A percentile compares a stretch with the other conserved stretches of the same genome.
Evolutionary conservation across 1,139 yeast species (phyloP).

Genomic region (Candida mesenterica): DNA sequence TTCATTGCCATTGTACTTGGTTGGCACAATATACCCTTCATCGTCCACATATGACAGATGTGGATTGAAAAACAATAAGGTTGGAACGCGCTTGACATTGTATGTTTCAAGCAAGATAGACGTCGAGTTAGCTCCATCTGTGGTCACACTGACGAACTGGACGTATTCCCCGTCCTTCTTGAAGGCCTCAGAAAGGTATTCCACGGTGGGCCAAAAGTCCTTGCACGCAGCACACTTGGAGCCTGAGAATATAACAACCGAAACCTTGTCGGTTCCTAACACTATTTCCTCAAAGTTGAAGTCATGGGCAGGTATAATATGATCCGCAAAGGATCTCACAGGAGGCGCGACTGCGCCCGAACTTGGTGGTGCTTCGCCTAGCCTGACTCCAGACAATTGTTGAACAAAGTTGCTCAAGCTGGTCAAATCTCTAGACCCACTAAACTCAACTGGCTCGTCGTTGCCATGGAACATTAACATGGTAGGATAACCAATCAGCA

Average conservation of each 20-base stretch:
- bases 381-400: constrained; percentile 30
- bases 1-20: constrained; percentile 41
- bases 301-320: constrained; percentile 17
- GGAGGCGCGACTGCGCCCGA: constrained; percentile 4
- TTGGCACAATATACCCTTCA: constrained; percentile 30
- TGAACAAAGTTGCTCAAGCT: constrained; percentile 48
- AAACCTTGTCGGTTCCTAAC: constrained; percentile 19
- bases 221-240: constrained; percentile 35
- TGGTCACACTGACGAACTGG: constrained; percentile 32
- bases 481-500: constrained; percentile 65
- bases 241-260: constrained; percentile 39
- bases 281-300: constrained; percentile 33
- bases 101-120: constrained; percentile 27
- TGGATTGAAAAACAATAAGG: constrained; percentile 49
- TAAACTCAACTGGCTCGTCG: constrained; percentile 47
- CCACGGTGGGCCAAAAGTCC: constrained; percentile 29
- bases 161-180: constrained; percentile 27
- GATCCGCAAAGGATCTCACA: constrained; percentile 3
- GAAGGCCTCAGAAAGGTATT: constrained; percentile 34
- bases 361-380: constrained; percentile 11
- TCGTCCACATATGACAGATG: constrained; percentile 8
- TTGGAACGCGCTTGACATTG: constrained; percentile 50
- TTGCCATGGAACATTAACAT: constrained; percentile 54
- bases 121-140: constrained; percentile 7
- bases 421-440: constrained; percentile 48